Evolutionary conservation across 176 grass and related monocot species (phyloP), one percentile per base, ranked within the genome.

Genomic region (Leersia perrieri): DNA sequence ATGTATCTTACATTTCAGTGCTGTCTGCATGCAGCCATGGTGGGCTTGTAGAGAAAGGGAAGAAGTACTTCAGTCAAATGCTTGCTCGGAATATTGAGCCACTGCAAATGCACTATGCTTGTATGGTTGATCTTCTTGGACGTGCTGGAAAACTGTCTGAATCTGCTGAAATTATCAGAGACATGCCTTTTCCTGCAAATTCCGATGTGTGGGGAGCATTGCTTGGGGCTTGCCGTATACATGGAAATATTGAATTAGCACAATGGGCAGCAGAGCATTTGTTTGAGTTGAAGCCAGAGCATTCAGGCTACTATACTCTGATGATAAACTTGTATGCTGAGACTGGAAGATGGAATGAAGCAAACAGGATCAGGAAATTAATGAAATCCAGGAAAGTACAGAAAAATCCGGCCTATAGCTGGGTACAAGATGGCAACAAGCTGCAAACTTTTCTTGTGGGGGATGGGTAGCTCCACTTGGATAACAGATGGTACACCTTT

Each of bases 121-220:
- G 94, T 60, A 90, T 97, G 91, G 94, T 94, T 68, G 94, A 97
- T 80, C 73, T 97, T 90, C 72, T 92, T 57, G 92, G 94, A 9
- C 85, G 94, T 86, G 83, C 92, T 62, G 94, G 92, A 15, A 76
- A 82, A n/a, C 64, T 97, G 28, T 61, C 27, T 82, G 92, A 94
- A 35, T 84, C 77, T 66, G 80, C 63, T 70, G 82, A 94, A 40
- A 57, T 97, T 44, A 89, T 97, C 33, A 88, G 22, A 87, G 88
- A 66, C 47, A 97, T 97, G 94, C 92, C 92, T 73, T 94, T 94
- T 10, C 22, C 31, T 70, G 80, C 94, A 41, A 90, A 94, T 80
- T 94, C 83, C 33, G 90, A 92, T 89, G 92, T 94, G 7, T 97
- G 94, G 94, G 92, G 94, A 51, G 89, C 94, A 42, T 76, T 97